Evolutionary conservation across 1,139 yeast genomes (phyloP).

Genomic region (Geotrichum restrictum): DNA sequence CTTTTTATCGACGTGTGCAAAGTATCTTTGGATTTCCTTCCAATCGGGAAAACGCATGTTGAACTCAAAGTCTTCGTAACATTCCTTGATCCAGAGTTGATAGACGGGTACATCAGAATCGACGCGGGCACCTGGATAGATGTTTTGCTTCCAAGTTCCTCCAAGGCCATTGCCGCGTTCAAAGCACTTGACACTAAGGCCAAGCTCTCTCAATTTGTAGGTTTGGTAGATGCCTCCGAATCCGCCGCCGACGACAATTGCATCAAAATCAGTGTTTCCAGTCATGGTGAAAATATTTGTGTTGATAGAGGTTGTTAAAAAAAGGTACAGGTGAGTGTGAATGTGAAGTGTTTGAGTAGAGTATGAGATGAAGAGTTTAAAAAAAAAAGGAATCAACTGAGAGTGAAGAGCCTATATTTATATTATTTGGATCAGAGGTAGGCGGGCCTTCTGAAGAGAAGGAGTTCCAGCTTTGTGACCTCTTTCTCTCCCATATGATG

Average conservation of each 20-base stretch:
- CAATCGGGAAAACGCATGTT: slow-evolving; percentile 46
- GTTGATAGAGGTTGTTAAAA: too few species aligned
- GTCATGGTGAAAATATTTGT: slow-evolving; percentile 15
- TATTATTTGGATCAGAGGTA: too few species aligned
- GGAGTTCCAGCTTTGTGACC: too few species aligned
- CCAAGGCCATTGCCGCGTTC: slow-evolving; percentile 48
- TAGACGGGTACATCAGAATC: slow-evolving; percentile 52
- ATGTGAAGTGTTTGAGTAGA: too few species aligned
- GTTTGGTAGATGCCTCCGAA: slow-evolving; percentile 46
- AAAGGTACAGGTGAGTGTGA: too few species aligned
- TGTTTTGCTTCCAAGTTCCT: slow-evolving; percentile 54
- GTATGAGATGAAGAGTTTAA: too few species aligned
- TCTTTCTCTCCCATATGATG: too few species aligned
- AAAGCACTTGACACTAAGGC: slow-evolving; percentile 41
- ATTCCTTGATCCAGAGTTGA: slow-evolving; percentile 47
- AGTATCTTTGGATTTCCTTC: slow-evolving; percentile 48
- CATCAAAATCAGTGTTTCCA: slow-evolving; percentile 24
- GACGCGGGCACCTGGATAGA: slow-evolving; percentile 49
- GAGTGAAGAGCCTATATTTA: too few species aligned
- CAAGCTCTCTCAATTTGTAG: slow-evolving; percentile 37
- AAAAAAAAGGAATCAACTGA: too few species aligned
- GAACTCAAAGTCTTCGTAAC: slow-evolving; percentile 46
- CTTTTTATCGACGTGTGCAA: slow-evolving; percentile 42
- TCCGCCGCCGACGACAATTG: slow-evolving; percentile 50
- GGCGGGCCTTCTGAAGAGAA: too few species aligned